Evolutionary conservation across 2,329 filamentous ascomycete genomes (phyloP), one percentile per base, ranked within the genome.

Genomic region (Aureobasidium sp.): DNA sequence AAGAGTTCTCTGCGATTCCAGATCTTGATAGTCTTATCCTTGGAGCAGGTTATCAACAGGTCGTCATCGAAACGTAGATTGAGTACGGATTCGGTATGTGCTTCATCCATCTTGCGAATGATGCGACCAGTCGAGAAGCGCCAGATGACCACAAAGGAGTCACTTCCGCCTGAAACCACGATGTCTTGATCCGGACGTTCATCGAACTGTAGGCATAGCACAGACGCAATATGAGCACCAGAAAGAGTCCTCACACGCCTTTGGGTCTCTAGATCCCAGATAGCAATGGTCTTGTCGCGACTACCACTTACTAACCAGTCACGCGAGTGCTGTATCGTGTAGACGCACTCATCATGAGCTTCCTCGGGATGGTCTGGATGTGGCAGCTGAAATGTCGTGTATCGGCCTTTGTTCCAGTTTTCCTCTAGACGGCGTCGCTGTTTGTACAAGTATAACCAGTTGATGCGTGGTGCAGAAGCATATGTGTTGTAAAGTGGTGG

Each of bases 21-120:
- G 21, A 99, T 86, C 74, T 97, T 97, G 79, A 99, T 96, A 0
- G 88, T 88, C 74, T 92, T 95, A 74, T 99, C 94, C 73, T 99
- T 99, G 54, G 93, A 97, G 70, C 94, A 97, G 0, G 94, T 99
- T 13, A 97, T 91, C 4, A 99, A 81, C 65, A 95, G 95, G 9
- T 90, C 85, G 66, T 90, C 87, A 71, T 97, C 92, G 67, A 97
- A 99, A 64, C 90, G 85, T 61, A 99, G 85, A 70, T 97, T 97
- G 16, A 99, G 79, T 0, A 99, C 92, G 0, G 93, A 96, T 73
- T 99, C 94, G 32, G 81, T 79, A 72, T 99, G 94, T 0, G 93
- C 93, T 48, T 84, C 81, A 1, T 80, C 80, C 36, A 97, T 83
- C 62, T 85, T 85, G 69, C 92, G 89, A 13, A 97, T 75, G 39